Conservation (phyloP, 2,329 filamentous ascomycete genomes). For the Xylariaceae sp. region DNA sequence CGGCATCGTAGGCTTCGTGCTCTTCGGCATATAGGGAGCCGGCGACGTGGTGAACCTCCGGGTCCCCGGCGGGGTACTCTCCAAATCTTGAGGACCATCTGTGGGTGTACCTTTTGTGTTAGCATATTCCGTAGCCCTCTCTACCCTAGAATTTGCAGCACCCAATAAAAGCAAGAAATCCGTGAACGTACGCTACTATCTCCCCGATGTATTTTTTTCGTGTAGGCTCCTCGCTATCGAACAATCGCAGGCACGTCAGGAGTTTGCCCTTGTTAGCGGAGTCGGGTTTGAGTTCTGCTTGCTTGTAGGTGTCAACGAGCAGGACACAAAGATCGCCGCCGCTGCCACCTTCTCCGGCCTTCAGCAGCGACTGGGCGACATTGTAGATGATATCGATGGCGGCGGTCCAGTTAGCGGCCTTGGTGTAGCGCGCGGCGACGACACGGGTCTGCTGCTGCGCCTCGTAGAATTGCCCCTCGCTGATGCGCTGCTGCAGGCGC, state of each 20-base stretch:
- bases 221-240: constrained; percentile 83
- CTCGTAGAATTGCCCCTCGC: constrained; percentile 94
- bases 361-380: constrained; percentile 83
- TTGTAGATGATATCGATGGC: constrained; percentile 86
- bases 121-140: constrained; percentile 16
- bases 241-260: constrained; percentile 79
- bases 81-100: constrained; percentile 87
- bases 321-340: constrained; percentile 89
- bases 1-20: constrained; percentile 90
- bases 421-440: constrained; percentile 91
- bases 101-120: constrained; percentile 12
- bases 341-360: constrained; percentile 91
- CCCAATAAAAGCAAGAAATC: constrained; percentile 8
- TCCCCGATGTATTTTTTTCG: constrained; percentile 91
- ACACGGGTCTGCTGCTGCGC: constrained; percentile 98
- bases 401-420: constrained; percentile 80
- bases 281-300: constrained; percentile 80
- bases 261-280: constrained; percentile 75
- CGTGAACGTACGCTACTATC: constrained; percentile 68
- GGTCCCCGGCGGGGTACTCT: constrained; percentile 88
- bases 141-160: not conserved
- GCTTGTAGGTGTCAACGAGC: constrained; percentile 88
- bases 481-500: constrained; percentile 82
- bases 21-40: constrained; percentile 91
- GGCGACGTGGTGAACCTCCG: constrained; percentile 91